Conservation (phyloP, 2,329 filamentous ascomycete species). For the Penicillium palitans region DNA sequence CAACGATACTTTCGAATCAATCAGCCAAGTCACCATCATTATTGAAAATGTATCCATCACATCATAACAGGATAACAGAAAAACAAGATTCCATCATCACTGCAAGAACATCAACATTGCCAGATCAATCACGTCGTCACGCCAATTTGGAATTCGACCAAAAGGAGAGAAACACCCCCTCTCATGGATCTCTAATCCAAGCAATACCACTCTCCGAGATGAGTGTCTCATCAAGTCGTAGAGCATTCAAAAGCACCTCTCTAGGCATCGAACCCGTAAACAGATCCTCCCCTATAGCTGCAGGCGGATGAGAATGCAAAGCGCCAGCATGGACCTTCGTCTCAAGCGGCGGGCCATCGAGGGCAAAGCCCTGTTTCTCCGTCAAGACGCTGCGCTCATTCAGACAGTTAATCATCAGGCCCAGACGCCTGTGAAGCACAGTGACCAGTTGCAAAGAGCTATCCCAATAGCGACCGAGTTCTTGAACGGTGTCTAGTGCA, state of each 20-base stretch:
- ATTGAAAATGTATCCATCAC: slow-evolving; percentile 2
- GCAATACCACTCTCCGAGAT: slow-evolving; percentile 29
- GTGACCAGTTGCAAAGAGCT: slow-evolving; percentile 55
- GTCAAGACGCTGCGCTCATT: slow-evolving; percentile 35
- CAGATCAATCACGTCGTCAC: slow-evolving; percentile 1
- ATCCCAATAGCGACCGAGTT: slow-evolving; percentile 61
- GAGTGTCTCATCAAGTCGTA: slow-evolving; percentile 32
- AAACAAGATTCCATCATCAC: neutral
- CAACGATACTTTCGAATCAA: neutral
- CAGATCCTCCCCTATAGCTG: slow-evolving; percentile 41
- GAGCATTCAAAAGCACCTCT: slow-evolving; percentile 32
- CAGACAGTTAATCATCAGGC: slow-evolving; percentile 44
- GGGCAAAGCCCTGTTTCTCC: slow-evolving; percentile 40
- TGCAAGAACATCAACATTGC: neutral
- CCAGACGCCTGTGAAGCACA: slow-evolving; percentile 50
- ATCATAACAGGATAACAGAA: neutral
- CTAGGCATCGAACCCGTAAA: slow-evolving; percentile 42
- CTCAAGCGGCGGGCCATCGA: slow-evolving; percentile 41
- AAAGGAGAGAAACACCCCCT: no score
- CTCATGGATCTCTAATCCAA: slow-evolving; percentile 30
- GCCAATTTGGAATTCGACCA: neutral
- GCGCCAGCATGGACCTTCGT: slow-evolving; percentile 35
- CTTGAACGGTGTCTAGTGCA: slow-evolving; percentile 56
- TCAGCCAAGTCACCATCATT: neutral
- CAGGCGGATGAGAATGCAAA: slow-evolving; percentile 14